Percentiles rank a stretch among this genome's conserved stretches.
Evolutionary conservation across 1,284 basidiomycete genomes (phyloP).

Genomic region (Leccinum pallidistipes): DNA sequence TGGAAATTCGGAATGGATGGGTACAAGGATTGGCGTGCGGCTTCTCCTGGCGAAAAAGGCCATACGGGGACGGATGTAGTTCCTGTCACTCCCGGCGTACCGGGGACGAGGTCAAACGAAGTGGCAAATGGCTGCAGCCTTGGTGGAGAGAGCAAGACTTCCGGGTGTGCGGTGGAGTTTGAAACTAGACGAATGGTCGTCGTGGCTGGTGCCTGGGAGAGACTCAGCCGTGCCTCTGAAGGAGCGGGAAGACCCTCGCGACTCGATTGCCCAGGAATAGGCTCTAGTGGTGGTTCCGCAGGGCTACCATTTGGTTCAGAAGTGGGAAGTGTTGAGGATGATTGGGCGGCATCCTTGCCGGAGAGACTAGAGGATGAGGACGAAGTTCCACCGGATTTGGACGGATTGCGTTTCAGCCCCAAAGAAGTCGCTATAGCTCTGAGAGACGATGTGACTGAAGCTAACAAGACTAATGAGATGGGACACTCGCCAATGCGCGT

Average conservation of each 20-base stretch:
- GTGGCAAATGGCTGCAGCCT: conserved; percentile 62
- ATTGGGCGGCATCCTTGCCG: conserved; percentile 25
- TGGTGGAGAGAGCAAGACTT: conserved; percentile 48
- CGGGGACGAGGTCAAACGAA: conserved; percentile 62
- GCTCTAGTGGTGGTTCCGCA: conserved; percentile 34
- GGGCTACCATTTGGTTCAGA: conserved; percentile 27
- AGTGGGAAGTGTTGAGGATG: conserved; percentile 53
- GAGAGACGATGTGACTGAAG: conserved; percentile 62
- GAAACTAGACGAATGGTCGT: conserved; percentile 64
- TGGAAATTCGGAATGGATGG: conserved; percentile 53
- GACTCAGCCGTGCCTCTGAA: conserved; percentile 49
- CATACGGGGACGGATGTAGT: conserved; percentile 36
- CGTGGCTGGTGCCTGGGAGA: conserved; percentile 46
- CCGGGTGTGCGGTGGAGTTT: conserved; percentile 32
- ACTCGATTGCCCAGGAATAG: conserved; percentile 55
- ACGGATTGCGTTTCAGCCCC: conserved; percentile 55
- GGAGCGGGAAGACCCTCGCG: conserved; percentile 60
- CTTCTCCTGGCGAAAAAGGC: conserved; percentile 43
- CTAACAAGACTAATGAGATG: conserved; percentile 28
- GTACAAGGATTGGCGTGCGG: conserved; percentile 41
- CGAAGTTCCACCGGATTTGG: conserved; percentile 30
- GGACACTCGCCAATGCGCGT: background rate
- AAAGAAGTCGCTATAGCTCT: conserved; percentile 69
- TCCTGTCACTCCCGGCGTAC: conserved; percentile 47
- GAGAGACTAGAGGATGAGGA: conserved; percentile 28